Percentiles rank a stretch among this genome's conserved stretches.
phyloP scores from a whole-genome alignment of 1,284 basidiomycete species.

The Wolfiporia cocos region DNA sequence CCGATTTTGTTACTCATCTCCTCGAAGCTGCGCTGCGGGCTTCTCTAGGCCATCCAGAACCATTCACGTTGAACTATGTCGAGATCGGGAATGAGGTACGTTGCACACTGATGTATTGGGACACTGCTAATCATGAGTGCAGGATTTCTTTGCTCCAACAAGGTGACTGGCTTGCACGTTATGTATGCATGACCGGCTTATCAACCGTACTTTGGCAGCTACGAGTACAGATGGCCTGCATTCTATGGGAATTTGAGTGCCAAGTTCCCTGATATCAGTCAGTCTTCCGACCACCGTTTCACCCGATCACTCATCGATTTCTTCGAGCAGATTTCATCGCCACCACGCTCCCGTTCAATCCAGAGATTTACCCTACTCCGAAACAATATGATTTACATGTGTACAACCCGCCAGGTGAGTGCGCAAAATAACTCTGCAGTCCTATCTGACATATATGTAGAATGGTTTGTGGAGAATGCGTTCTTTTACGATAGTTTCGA shows the following conservation, averaged over 20 bases:
- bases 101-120: not conserved
- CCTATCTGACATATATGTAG: constrained; percentile 9
- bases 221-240: constrained; percentile 55
- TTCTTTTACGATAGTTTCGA: constrained; percentile 56
- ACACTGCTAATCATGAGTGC: constrained; percentile 8
- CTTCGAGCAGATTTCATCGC: constrained; percentile 52
- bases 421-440: not conserved
- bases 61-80: constrained; percentile 53
- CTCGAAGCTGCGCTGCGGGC: constrained; percentile 59
- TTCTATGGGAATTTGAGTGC: constrained; percentile 50
- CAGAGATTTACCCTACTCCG: constrained; percentile 46
- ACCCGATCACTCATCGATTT: too few species aligned
- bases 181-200: not conserved
- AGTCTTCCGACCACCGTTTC: too few species aligned
- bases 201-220: constrained; percentile 27
- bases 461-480: constrained; percentile 54
- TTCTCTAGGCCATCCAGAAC: constrained; percentile 54
- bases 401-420: constrained; percentile 55
- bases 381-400: constrained; percentile 59
- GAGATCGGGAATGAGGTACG: constrained; percentile 62
- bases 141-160: constrained; percentile 43
- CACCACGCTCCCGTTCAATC: constrained; percentile 41
- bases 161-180: not conserved
- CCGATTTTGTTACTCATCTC: not conserved
- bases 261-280: constrained; percentile 57